phyloP scores from a whole-genome alignment of 306 rosid genomes.

The Prunus dulcis region DNA sequence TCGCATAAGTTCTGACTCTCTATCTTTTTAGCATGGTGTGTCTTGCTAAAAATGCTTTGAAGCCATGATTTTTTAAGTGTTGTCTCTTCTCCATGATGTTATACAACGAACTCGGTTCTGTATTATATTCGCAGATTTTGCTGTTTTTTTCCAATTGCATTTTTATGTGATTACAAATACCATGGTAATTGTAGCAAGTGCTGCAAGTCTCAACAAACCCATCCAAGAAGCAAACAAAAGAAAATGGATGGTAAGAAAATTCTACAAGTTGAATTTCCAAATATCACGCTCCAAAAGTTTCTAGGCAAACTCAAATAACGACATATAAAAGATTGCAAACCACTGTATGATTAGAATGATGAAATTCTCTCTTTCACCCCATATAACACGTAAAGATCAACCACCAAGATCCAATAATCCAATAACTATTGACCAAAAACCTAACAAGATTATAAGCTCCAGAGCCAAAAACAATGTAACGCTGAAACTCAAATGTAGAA shows the following conservation, averaged over 20 bases:
- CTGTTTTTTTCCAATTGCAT: slow-evolving; percentile 1
- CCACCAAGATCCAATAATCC: slow-evolving; percentile 9
- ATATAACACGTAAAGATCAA: slow-evolving; percentile 25
- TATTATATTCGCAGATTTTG: neutral
- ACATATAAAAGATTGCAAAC: neutral
- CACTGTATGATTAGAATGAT: neutral
- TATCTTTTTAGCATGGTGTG: neutral
- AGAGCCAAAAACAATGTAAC: slow-evolving; percentile 23
- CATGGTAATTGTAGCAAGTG: neutral
- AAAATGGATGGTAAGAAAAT: neutral
- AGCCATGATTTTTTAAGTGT: slow-evolving; percentile 15
- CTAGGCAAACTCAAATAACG: neutral
- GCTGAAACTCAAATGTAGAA: slow-evolving; percentile 4
- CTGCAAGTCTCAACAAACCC: too few species aligned
- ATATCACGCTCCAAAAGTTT: neutral
- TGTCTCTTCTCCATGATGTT: neutral
- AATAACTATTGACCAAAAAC: slow-evolving; percentile 17
- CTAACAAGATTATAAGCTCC: neutral
- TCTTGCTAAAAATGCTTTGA: neutral
- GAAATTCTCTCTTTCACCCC: slow-evolving; percentile 3
- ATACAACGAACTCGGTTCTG: neutral
- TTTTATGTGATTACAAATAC: neutral
- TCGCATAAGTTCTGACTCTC: slow-evolving; percentile 41
- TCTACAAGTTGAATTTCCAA: neutral
- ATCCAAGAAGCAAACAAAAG: too few species aligned